Evolutionary conservation across 2,329 filamentous ascomycete species (phyloP).

Genomic region (Uncinocarpus reesii): DNA sequence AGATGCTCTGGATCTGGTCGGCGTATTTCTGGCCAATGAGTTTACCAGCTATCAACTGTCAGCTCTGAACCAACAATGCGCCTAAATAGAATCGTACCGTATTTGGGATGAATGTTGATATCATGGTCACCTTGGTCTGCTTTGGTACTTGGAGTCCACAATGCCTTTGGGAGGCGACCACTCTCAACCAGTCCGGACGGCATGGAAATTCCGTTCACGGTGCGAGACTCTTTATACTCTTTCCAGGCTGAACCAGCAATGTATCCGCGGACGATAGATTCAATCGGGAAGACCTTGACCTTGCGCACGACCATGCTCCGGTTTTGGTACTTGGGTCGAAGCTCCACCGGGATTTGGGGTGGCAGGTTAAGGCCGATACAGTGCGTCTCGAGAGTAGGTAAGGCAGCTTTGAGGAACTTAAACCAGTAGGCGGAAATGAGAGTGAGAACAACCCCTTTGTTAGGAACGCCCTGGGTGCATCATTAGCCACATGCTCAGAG

Average conservation of each 20-base stretch:
- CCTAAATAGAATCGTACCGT: constrained; percentile 37
- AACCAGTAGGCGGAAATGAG: constrained; percentile 62
- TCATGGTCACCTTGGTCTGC: constrained; percentile 68
- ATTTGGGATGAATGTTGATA: constrained; percentile 70
- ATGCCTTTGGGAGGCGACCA: constrained; percentile 56
- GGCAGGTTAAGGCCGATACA: constrained; percentile 52
- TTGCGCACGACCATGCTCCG: constrained; percentile 70
- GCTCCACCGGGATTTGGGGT: constrained; percentile 35
- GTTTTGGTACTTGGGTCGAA: constrained; percentile 47
- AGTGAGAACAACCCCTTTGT: constrained; percentile 58
- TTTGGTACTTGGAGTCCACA: constrained; percentile 79
- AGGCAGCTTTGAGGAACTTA: constrained; percentile 45
- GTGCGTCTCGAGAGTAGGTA: constrained; percentile 53
- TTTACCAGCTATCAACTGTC: constrained; percentile 35
- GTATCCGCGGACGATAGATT: constrained; percentile 82
- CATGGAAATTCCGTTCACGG: constrained; percentile 66
- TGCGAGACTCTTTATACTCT: constrained; percentile 63
- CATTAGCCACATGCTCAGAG: neutral
- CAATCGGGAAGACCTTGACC: constrained; percentile 64
- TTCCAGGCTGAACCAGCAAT: constrained; percentile 76
- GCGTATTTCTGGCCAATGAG: constrained; percentile 59
- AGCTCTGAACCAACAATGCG: neutral
- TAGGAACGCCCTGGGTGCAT: constrained; percentile 49
- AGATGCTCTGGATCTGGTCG: constrained; percentile 53
- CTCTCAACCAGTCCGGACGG: constrained; percentile 60